Evolutionary conservation across 257 asterid species (phyloP), one percentile per base, ranked within the genome.

Genomic region (Phtheirospermum japonicum): DNA sequence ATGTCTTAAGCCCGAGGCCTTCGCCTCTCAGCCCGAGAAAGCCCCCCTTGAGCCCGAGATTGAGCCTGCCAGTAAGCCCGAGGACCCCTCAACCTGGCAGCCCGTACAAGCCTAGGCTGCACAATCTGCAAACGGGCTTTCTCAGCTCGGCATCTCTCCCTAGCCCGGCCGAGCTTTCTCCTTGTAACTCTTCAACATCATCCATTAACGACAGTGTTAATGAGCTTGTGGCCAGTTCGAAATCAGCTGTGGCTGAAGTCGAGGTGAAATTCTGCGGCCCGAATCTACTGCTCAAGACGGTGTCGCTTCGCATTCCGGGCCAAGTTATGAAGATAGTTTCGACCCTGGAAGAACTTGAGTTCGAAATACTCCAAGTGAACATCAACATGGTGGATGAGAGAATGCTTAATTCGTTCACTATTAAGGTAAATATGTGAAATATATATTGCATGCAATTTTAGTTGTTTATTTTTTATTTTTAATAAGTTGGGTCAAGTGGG

Each of bases 241-340:
- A 79, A 62, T 85, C 98, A 4, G 83, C 83, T 2, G 23, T 80
- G 30, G 96, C 96, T 9, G 92, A 91, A 2, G 98, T 91, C n/a
- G 98, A 86, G 75, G 98, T 91, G 8, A 91, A 84, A 49, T 91
- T 91, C 57, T 77, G 88, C 1, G 95, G 95, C 42, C 78, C 92
- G 0, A 91, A 91, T 69, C 77, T 91, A 0, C 56, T 88, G 65
- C 72, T 91, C 2, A 84, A 83, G 55, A 91, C 98, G 1, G 76
- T 75, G 7, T 86, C 98, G 32, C 76, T 73, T 13, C 85, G 75
- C 1, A 73, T 84, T 16, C 89, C 86, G 16, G 95, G 98, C 53
- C 97, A 88, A 52, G 85, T 83, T 23, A 69, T 72, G 6, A 85
- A 82, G 81, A 82, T 89, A 0, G 68, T 86, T 6, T 78, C 93